Conservation (phyloP, 331 rosid species). For the Quercus phellos region DNA sequence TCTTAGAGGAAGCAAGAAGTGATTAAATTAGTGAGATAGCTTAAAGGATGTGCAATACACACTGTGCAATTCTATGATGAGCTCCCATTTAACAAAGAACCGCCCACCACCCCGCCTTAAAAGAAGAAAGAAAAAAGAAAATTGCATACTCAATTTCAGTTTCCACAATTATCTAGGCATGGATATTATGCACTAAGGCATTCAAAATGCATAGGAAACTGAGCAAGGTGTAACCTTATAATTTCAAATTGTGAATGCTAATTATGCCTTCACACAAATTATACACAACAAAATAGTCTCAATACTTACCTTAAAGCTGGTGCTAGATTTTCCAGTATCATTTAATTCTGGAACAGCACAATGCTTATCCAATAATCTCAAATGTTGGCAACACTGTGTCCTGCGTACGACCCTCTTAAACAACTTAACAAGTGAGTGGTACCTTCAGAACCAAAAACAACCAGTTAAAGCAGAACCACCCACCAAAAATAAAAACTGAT, state of each 20-base stretch:
- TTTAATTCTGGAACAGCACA: slow-evolving; percentile 42
- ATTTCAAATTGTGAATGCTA: neutral
- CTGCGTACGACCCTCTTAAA: slow-evolving; percentile 58
- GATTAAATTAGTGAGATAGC: neutral
- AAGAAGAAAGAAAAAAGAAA: neutral
- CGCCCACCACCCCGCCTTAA: neutral
- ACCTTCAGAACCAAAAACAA: slow-evolving; percentile 44
- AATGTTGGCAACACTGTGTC: slow-evolving; percentile 45
- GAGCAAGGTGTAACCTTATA: slow-evolving; percentile 4
- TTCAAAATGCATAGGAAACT: neutral
- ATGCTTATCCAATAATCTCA: slow-evolving; percentile 67
- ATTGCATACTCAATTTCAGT: neutral
- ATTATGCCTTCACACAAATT: neutral
- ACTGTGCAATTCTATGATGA: neutral
- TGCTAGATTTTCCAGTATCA: slow-evolving; percentile 22
- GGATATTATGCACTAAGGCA: neutral
- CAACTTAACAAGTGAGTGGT: slow-evolving; percentile 48
- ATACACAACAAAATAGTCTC: neutral
- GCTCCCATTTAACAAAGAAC: neutral
- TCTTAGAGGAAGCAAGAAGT: neutral
- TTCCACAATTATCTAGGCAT: slow-evolving; percentile 5
- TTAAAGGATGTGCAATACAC: neutral
- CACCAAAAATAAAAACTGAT: neutral
- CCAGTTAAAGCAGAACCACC: neutral
- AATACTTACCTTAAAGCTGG: slow-evolving; percentile 39